phyloP scores from a whole-genome alignment of 257 asterid genomes.

The Fraxinus pennsylvanica region DNA sequence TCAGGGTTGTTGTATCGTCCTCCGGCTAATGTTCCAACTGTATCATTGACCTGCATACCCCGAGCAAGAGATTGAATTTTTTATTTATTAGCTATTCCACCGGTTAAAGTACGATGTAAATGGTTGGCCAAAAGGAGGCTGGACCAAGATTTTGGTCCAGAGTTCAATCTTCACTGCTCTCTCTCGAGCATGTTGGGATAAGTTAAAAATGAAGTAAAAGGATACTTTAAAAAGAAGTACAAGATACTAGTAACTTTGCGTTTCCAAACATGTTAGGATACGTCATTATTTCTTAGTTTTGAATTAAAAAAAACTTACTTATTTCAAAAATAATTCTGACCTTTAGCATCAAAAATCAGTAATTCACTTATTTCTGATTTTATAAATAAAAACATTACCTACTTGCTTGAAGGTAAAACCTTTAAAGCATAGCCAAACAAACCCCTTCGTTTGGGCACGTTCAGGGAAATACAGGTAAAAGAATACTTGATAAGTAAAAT shows the following conservation, averaged over 20 bases:
- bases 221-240: too few species aligned
- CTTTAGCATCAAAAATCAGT: background rate
- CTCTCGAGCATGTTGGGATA: too few species aligned
- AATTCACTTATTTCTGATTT: background rate
- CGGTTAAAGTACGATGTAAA: background rate
- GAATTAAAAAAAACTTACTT: too few species aligned
- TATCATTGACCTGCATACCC: slow-evolving; percentile 70
- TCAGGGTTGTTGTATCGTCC: slow-evolving; percentile 66
- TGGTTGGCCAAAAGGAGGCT: background rate
- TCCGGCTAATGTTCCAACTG: slow-evolving; percentile 92
- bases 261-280: too few species aligned
- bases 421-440: background rate
- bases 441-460: background rate
- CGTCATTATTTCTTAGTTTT: background rate
- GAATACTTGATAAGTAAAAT: background rate
- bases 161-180: too few species aligned
- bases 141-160: too few species aligned
- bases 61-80: background rate
- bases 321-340: too few species aligned
- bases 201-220: too few species aligned
- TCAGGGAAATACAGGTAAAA: background rate
- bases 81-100: slow-evolving; percentile 2
- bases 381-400: too few species aligned
- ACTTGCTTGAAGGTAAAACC: background rate
- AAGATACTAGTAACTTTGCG: too few species aligned